Evolutionary conservation across 2,329 filamentous ascomycete species (phyloP), one percentile per base, ranked within the genome.

Genomic region (Gliomastix tumulicola): DNA sequence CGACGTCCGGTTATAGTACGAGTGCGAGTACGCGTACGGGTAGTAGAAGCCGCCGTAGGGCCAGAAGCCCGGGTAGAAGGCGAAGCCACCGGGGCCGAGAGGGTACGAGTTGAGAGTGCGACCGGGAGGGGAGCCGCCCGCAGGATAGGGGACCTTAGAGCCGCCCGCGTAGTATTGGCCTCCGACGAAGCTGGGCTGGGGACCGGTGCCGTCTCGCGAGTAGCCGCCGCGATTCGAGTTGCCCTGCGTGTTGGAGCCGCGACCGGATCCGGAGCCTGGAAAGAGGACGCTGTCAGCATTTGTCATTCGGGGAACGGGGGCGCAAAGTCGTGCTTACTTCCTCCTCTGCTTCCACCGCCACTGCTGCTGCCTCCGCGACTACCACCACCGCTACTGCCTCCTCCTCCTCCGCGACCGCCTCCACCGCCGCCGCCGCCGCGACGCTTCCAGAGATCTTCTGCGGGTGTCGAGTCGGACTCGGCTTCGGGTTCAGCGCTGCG

Each of bases 111-210:
- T 34, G 17, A 34, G 19, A 8, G 16, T 10, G 17, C 20, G 12
- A 19, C 32, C 32, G 20, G 17, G 17, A 22, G 31, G 16, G 11
- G 39, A 41, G 0, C 27, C n/a, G 7, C 81, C 82, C 3, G 82
- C 45, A 3, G 48, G 42, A 58, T 84, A 90, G 3, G 85, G 82
- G 1, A 54, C 51, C 4, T 62, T 41, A 0, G 78, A 71, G 34
- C 85, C 85, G 34, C 82, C 82, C 25, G 74, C 72, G 50, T 88
- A 88, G 56, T 71, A 84, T 35, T 53, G 49, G 7, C 81, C 79
- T 25, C 78, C 76, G 31, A 77, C 81, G 49, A 72, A 87, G 1
- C 50, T 42, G 4, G 76, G 77, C 13, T 62, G 48, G 2, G 71
- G 60, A 13, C 82, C 81, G 35, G 70, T 74, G 40, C 82, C 81